Percentiles rank a stretch among this genome's conserved stretches.
These are phyloP conservation scores for Fusarium coicis DNA, from an alignment of 2,329 filamentous ascomycete species.

Conservation along the genomic window DNA sequence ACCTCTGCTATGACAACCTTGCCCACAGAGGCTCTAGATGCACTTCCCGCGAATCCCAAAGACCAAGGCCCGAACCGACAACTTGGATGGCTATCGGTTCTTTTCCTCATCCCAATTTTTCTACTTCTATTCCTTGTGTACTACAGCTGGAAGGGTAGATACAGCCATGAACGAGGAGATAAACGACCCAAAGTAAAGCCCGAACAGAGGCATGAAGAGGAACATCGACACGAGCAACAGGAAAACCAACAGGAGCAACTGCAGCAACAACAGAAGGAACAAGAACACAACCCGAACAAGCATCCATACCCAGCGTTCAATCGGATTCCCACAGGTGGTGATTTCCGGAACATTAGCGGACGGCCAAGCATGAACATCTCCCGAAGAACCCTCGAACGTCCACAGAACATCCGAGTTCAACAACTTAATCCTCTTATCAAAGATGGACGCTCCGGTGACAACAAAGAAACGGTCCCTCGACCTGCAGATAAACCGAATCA, in stretches of 20 bases:
- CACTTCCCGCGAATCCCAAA: accelerated
- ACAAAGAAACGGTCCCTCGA: background rate
- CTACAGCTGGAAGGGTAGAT: background rate
- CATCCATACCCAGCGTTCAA: background rate
- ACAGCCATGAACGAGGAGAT: accelerated
- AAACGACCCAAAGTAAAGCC: background rate
- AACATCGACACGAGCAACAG: background rate
- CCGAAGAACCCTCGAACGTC: background rate
- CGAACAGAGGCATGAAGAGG: background rate
- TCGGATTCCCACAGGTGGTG: too few species aligned
- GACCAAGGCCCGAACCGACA: too few species aligned
- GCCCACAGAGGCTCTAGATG: background rate
- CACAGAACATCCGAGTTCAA: background rate
- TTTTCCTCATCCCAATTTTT: accelerated
- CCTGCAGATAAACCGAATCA: background rate
- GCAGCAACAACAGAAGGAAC: background rate
- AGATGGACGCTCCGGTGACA: background rate
- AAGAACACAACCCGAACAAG: accelerated
- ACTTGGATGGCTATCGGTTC: background rate
- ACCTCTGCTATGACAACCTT: background rate
- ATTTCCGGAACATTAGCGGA: too few species aligned
- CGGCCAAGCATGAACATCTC: accelerated
- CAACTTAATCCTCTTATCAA: background rate
- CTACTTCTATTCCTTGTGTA: background rate
- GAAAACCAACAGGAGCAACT: background rate